Percentiles rank a stretch among this genome's conserved stretches.
These are phyloP conservation scores for Candida ipomoeae DNA, from an alignment of 805 yeast species.

Conservation along the genomic window DNA sequence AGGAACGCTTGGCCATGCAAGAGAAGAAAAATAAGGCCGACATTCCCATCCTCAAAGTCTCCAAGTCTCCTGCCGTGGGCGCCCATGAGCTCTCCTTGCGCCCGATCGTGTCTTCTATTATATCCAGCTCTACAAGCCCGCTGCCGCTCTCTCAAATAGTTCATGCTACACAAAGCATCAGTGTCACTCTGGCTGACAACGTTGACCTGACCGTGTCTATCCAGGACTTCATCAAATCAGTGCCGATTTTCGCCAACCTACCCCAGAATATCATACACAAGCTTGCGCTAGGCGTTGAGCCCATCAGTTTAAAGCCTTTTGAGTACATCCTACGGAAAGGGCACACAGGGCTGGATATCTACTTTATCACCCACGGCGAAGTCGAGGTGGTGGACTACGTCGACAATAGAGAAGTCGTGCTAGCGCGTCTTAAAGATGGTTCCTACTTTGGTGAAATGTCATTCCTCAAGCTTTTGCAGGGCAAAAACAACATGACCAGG, in stretches of 20 bases:
- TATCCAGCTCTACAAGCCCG: conserved; percentile 13
- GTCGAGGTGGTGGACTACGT: conserved; percentile 55
- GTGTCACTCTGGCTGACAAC: conserved; percentile 18
- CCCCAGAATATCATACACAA: conserved; percentile 60
- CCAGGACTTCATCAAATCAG: conserved; percentile 52
- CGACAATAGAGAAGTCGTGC: conserved; percentile 32
- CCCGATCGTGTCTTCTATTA: conserved; percentile 17
- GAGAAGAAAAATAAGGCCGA: conserved; percentile 54
- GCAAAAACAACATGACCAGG: conserved; percentile 31
- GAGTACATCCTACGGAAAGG: conserved; percentile 59
- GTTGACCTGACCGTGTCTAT: conserved; percentile 55
- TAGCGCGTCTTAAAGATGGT: conserved; percentile 60
- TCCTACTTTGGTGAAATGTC: conserved; percentile 78
- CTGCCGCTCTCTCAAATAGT: conserved; percentile 19
- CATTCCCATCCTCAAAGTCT: conserved; percentile 24
- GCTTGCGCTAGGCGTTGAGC: conserved; percentile 61
- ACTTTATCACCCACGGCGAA: conserved; percentile 62
- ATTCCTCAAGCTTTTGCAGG: conserved; percentile 47
- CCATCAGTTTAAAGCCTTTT: conserved; percentile 49
- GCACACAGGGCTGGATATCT: conserved; percentile 59
- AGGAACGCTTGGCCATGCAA: conserved; percentile 68
- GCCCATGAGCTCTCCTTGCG: conserved; percentile 10
- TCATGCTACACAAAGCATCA: conserved; percentile 8
- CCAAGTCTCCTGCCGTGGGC: conserved; percentile 13
- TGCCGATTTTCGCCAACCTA: conserved; percentile 56